A percentile compares a stretch with the other conserved stretches of the same genome.
These are phyloP conservation scores for Ceratobasidium sp. DNA, from an alignment of 1,284 basidiomycete species.

Conservation along the genomic window DNA sequence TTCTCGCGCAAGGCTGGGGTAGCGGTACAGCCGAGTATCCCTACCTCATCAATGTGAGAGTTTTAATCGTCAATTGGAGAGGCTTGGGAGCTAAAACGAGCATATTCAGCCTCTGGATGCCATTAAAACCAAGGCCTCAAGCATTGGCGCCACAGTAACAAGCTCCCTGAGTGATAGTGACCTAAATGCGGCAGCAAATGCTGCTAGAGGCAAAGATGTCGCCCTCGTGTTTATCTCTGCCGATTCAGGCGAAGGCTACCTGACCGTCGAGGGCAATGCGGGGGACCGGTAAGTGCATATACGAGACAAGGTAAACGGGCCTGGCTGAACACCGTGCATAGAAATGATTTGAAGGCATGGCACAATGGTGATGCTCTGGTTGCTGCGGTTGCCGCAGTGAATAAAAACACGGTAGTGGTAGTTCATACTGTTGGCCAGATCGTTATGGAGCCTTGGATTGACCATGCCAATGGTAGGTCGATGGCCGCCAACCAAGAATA, in stretches of 20 bases:
- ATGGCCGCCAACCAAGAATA: not conserved
- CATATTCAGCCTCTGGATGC: conserved; percentile 52
- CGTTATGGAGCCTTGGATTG: conserved; percentile 52
- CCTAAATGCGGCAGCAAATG: conserved; percentile 35
- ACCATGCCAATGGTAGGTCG: conserved; percentile 45
- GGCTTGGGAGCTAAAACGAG: conserved; percentile 42
- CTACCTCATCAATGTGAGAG: conserved; percentile 42
- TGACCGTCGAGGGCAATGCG: conserved; percentile 52
- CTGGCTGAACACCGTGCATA: conserved; percentile 47
- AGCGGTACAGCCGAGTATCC: conserved; percentile 60
- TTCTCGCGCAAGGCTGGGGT: conserved; percentile 49
- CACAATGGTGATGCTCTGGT: conserved; percentile 50
- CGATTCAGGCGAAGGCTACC: conserved; percentile 59
- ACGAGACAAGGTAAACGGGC: conserved; percentile 33
- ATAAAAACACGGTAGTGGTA: conserved; percentile 57
- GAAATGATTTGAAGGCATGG: conserved; percentile 44
- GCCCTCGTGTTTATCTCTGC: conserved; percentile 72
- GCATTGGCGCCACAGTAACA: conserved; percentile 55
- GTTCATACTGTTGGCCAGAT: conserved; percentile 55
- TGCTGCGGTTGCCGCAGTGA: conserved; percentile 47
- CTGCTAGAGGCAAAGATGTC: conserved; percentile 45
- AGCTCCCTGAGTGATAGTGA: conserved; percentile 50
- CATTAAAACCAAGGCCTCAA: conserved; percentile 51
- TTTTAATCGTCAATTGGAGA: not conserved
- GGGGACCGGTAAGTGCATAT: conserved; percentile 55